phyloP scores from a whole-genome alignment of 257 asterid genomes.

The Solanum arcanum region DNA sequence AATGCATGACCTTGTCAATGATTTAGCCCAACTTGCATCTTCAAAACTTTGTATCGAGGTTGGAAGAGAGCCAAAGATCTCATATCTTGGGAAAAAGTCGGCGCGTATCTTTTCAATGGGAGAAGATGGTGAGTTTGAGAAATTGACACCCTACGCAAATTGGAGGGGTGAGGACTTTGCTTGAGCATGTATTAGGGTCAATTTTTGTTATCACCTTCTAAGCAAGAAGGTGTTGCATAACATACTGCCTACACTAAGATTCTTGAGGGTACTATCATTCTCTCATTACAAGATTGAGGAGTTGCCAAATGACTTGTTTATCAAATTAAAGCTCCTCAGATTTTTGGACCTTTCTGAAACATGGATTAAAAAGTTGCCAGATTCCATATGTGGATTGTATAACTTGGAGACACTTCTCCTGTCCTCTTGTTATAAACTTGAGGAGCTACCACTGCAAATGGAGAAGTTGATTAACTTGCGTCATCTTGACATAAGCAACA shows the following conservation, averaged over 20 bases:
- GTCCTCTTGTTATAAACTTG: accelerated
- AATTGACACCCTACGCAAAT: background rate
- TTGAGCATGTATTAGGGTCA: background rate
- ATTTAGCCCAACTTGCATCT: background rate
- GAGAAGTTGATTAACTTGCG: too few species aligned
- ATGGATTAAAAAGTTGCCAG: background rate
- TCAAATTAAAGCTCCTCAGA: too few species aligned
- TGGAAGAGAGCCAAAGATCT: background rate
- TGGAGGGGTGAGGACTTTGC: background rate
- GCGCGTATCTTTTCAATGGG: background rate
- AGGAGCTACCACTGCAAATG: background rate
- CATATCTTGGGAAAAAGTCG: background rate
- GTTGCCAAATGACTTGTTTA: too few species aligned
- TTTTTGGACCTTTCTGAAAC: too few species aligned
- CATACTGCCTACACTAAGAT: too few species aligned
- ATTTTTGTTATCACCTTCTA: too few species aligned
- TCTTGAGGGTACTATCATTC: too few species aligned
- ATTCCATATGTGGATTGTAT: background rate
- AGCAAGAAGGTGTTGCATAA: too few species aligned
- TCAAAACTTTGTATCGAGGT: background rate
- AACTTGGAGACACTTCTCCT: background rate
- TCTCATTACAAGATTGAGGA: too few species aligned
- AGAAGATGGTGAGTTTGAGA: background rate
- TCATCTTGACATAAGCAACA: too few species aligned
- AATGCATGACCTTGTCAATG: slow-evolving; percentile 7